Conservation (phyloP, 1,284 basidiomycete species). For the Boletus sp. region DNA sequence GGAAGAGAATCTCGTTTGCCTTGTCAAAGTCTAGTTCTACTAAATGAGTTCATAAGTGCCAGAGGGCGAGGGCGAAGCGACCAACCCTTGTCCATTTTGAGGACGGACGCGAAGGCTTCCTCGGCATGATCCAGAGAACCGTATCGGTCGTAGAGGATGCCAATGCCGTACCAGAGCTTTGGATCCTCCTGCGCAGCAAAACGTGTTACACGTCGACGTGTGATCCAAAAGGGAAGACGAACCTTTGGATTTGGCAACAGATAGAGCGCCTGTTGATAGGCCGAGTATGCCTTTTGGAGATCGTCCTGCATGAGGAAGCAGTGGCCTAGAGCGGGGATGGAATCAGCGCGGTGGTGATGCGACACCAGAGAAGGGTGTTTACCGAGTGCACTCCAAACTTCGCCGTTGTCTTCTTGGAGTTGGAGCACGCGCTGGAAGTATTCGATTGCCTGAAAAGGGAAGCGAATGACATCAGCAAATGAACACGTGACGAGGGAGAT, state of each 20-base stretch:
- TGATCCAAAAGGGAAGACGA: conserved; percentile 11
- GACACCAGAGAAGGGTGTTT: conserved; percentile 34
- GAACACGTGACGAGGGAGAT: conserved; percentile 46
- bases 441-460: conserved; percentile 79
- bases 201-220: conserved; percentile 26
- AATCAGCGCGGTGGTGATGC: conserved; percentile 27
- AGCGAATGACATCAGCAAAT: conserved; percentile 33
- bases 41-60: conserved; percentile 39
- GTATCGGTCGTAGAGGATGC: conserved; percentile 98
- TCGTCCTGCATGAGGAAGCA: conserved; percentile 99
- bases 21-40: conserved; percentile 90
- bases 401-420: conserved; percentile 90
- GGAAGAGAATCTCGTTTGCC: conserved; percentile 98
- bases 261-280: conserved; percentile 98
- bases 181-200: conserved; percentile 75
- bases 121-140: conserved; percentile 98
- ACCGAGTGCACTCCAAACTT: conserved; percentile 94
- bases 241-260: conserved; percentile 95
- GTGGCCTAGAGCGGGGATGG: conserved; percentile 62
- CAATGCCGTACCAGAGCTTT: conserved; percentile 99
- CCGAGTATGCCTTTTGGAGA: conserved; percentile 97
- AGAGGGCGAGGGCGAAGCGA: conserved; percentile 19
- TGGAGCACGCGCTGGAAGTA: conserved; percentile 91
- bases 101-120: conserved; percentile 96
- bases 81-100: conserved; percentile 94